Conservation (phyloP, 768 basidiomycete species). For the Tephrocybe sp. region DNA sequence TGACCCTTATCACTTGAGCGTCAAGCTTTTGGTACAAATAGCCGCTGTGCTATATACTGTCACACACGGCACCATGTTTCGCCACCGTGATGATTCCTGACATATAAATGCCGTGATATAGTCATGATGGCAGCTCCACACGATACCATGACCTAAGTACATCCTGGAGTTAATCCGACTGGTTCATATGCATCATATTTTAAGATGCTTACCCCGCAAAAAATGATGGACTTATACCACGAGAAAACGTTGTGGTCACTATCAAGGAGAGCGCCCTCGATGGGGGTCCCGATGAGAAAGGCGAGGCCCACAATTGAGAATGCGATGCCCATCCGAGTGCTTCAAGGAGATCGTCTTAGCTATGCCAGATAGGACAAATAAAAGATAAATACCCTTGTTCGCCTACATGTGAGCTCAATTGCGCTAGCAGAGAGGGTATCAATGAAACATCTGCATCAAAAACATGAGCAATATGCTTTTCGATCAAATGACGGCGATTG, state of each 20-base stretch:
- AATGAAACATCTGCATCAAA: conserved; percentile 34
- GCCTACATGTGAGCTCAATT: conserved; percentile 32
- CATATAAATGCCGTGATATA: conserved; percentile 20
- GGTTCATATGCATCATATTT: background rate
- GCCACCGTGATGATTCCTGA: conserved; percentile 11
- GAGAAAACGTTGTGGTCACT: conserved; percentile 19
- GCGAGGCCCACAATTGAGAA: conserved; percentile 47
- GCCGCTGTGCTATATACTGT: background rate
- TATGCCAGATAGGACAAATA: background rate
- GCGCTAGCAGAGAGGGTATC: conserved; percentile 38
- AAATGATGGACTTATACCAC: conserved; percentile 41
- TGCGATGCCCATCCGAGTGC: conserved; percentile 49
- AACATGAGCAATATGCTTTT: conserved; percentile 1
- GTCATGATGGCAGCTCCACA: conserved; percentile 18
- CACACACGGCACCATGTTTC: conserved; percentile 8
- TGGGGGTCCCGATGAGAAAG: conserved; percentile 48
- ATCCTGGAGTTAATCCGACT: background rate
- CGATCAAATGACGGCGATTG: conserved; percentile 16
- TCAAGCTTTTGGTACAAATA: too few species aligned
- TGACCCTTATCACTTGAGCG: too few species aligned
- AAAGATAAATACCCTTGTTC: conserved; percentile 33
- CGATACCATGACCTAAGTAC: conserved; percentile 16
- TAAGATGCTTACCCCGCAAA: conserved; percentile 37
- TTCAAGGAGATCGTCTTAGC: conserved; percentile 14
- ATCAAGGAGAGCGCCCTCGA: conserved; percentile 46